A percentile compares a stretch with the other conserved stretches of the same genome.
Conservation (phyloP, 306 rosid species). For the Ammopiptanthus mongolicus region DNA sequence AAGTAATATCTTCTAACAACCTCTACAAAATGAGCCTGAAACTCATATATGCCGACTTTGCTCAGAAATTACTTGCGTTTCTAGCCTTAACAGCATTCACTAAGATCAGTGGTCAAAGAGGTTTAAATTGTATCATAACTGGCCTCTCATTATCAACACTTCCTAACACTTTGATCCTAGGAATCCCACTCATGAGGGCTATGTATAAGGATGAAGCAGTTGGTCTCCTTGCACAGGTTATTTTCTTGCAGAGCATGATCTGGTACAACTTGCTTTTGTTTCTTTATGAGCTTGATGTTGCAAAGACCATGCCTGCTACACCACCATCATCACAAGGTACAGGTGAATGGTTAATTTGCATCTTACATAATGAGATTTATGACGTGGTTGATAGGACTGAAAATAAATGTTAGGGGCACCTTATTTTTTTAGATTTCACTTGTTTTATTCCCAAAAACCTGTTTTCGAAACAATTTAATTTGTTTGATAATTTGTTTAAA, state of each 20-base stretch:
- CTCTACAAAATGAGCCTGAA: slow-evolving; percentile 72
- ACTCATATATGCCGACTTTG: slow-evolving; percentile 57
- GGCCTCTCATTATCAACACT: slow-evolving; percentile 80
- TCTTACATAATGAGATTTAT: neutral
- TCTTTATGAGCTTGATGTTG: slow-evolving; percentile 69
- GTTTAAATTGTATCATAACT: slow-evolving; percentile 62
- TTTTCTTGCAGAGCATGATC: slow-evolving; percentile 79
- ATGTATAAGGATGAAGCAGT: slow-evolving; percentile 73
- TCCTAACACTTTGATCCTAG: slow-evolving; percentile 89
- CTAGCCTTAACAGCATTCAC: slow-evolving; percentile 36
- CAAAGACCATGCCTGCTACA: slow-evolving; percentile 51
- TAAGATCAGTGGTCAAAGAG: slow-evolving; percentile 51
- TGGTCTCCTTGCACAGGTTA: slow-evolving; percentile 66
- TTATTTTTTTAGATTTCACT: no score
- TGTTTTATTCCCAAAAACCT: no score
- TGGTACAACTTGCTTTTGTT: slow-evolving; percentile 81
- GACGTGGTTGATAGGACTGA: neutral
- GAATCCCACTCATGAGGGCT: slow-evolving; percentile 82
- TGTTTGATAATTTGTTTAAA: no score
- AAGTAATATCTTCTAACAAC: slow-evolving; percentile 71
- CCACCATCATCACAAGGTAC: slow-evolving; percentile 52
- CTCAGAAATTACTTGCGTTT: slow-evolving; percentile 68
- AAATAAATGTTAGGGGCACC: no score
- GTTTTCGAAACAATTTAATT: no score
- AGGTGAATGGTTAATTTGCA: slow-evolving; percentile 41